Percentiles rank a stretch among this genome's conserved stretches.
Conservation (phyloP, 495 filamentous ascomycete genomes). For the Daldinia caldariorum region DNA sequence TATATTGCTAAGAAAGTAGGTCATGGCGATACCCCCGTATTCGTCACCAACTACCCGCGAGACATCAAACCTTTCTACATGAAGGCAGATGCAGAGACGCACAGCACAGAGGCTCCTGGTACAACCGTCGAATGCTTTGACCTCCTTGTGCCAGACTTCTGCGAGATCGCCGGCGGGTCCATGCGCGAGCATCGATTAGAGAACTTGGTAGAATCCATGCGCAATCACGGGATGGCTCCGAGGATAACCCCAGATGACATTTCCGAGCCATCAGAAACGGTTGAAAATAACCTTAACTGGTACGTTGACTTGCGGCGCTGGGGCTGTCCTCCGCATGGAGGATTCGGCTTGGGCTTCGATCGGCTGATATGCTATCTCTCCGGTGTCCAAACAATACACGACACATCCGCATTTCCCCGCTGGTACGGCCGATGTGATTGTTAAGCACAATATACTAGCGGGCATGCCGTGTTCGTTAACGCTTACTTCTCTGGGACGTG, state of each 20-base stretch:
- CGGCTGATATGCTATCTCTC: constrained; percentile 86
- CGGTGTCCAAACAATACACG: constrained; percentile 84
- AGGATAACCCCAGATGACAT: constrained; percentile 11
- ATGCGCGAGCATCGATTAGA: constrained; percentile 88
- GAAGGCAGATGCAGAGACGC: constrained; percentile 48
- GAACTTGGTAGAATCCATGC: constrained; percentile 78
- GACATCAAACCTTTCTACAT: constrained; percentile 96
- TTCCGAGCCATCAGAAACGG: constrained; percentile 22
- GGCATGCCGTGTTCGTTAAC: constrained; percentile 53
- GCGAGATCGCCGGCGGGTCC: constrained; percentile 91
- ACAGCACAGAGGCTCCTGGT: constrained; percentile 32
- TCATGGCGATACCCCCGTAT: constrained; percentile 69
- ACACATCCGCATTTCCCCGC: constrained; percentile 88
- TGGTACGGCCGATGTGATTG: constrained; percentile 94
- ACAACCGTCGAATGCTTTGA: constrained; percentile 93
- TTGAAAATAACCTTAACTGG: constrained; percentile 75
- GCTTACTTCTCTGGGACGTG: constrained; percentile 52
- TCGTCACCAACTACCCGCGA: constrained; percentile 91
- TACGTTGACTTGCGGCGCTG: constrained; percentile 94
- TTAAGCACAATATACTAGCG: constrained; percentile 55
- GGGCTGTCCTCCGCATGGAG: constrained; percentile 94
- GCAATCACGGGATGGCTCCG: constrained; percentile 57
- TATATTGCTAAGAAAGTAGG: constrained; percentile 81
- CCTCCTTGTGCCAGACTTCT: constrained; percentile 86
- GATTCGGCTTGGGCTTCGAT: constrained; percentile 95